Evolutionary conservation across 306 rosid species (phyloP), one percentile per base, ranked within the genome.

Genomic region (Trifolium pratense): DNA sequence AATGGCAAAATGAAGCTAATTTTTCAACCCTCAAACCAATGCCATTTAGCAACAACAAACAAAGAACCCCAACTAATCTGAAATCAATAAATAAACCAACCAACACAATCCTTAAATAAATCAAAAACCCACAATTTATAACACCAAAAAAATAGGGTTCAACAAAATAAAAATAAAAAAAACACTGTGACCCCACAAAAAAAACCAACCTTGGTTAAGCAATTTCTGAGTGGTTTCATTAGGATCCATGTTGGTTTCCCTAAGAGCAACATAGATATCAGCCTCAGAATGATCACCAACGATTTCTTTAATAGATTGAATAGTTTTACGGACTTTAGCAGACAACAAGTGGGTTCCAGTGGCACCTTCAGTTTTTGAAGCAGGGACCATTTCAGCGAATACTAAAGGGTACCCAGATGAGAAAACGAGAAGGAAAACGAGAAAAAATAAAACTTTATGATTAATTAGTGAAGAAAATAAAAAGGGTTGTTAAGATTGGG

Each of bases 221-320:
- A 95, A 87, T 84, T 88, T 91, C 90, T 91, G 96, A n/a, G 96
- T 43, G n/a, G 99, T 90, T 79, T 95, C 99, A 64, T 95, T 90
- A 80, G 99, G 99, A 83, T 95, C 99, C 99, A 95, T 95, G 85
- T 91, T 76, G 26, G 83, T 61, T 73, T 95, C 99, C 79, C 84
- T 90, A n/a, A 95, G 96, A 59, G 93, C 78, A 23, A 70, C 85
- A 79, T 95, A 95, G 59, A 95, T 95, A 87, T 95, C 99, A 62
- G 87, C 86, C 70, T 91, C 97, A 42, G 97, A 95, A 82, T 90
- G 93, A 68, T 86, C 68, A 13, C 97, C 89, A 43, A 95, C 97
- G 51, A 95, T 84, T 74, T 95, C 99, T 65, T 88, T 91, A 76
- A 95, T 83, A 36, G 99, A 90, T 85, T 95, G 90, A 46, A 95